Percentiles rank a stretch among this genome's conserved stretches.
These are phyloP conservation scores for Pogostemon cablin DNA, from an alignment of 257 asterid genomes.

Conservation along the genomic window DNA sequence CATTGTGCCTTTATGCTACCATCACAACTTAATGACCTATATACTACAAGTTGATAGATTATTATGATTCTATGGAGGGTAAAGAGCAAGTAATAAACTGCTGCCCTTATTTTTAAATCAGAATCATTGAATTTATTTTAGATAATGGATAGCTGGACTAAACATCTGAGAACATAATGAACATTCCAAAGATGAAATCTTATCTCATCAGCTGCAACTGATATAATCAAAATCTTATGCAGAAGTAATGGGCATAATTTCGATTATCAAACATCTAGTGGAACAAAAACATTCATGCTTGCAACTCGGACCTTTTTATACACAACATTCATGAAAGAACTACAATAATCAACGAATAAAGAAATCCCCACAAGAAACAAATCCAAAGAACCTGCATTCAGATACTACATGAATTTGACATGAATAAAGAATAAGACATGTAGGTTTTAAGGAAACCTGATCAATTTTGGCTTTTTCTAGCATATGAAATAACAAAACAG, in stretches of 20 bases:
- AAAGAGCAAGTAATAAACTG: neutral
- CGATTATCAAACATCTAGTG: neutral
- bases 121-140: neutral
- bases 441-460: neutral
- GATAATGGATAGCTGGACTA: neutral
- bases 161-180: neutral
- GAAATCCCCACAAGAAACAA: neutral
- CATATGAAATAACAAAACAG: neutral
- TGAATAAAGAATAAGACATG: neutral
- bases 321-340: constrained; percentile 4
- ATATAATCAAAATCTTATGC: neutral
- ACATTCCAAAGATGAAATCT: neutral
- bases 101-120: neutral
- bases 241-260: neutral
- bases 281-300: neutral
- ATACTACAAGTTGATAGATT: no score
- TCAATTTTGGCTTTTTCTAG: neutral
- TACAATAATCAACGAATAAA: neutral
- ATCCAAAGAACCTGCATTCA: neutral
- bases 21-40: no score
- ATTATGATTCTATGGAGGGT: no score
- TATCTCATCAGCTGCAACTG: neutral
- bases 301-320: neutral
- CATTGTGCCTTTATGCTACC: no score
- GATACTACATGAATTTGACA: neutral